phyloP scores from a whole-genome alignment of 805 yeast genomes.

The Nakazawaea sp. region DNA sequence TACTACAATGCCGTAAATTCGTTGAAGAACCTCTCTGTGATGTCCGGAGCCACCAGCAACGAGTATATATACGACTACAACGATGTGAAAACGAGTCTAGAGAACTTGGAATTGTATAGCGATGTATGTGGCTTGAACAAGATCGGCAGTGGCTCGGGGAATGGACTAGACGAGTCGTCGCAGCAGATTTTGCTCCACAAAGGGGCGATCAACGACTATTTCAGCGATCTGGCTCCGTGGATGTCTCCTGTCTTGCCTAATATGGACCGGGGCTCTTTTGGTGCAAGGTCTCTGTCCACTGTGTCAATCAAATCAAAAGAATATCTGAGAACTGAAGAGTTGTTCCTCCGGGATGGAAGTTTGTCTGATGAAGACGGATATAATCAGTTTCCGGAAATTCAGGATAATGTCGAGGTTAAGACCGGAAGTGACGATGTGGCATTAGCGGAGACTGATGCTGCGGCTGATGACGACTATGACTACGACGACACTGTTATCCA shows the following conservation, averaged over 20 bases:
- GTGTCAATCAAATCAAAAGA: neutral
- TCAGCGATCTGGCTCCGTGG: neutral
- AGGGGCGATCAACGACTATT: conserved; percentile 4
- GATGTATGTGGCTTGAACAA: conserved; percentile 1
- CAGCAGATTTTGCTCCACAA: neutral
- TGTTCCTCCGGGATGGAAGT: neutral
- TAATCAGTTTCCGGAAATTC: conserved; percentile 8
- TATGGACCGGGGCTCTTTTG: neutral
- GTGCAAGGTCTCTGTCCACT: neutral
- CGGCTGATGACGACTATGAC: too few relatives aligned
- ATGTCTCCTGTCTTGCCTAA: neutral
- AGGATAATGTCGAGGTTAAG: neutral
- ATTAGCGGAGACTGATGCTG: too few relatives aligned
- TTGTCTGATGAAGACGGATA: conserved; percentile 4
- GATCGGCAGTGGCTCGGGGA: neutral
- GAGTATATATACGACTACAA: conserved; percentile 1
- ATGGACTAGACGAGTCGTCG: neutral
- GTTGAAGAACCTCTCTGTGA: neutral
- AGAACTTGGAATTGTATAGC: conserved; percentile 4
- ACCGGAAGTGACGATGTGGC: neutral
- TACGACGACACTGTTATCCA: conserved; percentile 4
- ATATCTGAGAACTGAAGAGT: neutral
- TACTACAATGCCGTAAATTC: conserved; percentile 5
- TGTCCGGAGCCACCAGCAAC: neutral
- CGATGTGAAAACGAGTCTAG: neutral